Evolutionary conservation across 2,329 filamentous ascomycete species (phyloP).

Genomic region (Colletotrichum chlorophyti): DNA sequence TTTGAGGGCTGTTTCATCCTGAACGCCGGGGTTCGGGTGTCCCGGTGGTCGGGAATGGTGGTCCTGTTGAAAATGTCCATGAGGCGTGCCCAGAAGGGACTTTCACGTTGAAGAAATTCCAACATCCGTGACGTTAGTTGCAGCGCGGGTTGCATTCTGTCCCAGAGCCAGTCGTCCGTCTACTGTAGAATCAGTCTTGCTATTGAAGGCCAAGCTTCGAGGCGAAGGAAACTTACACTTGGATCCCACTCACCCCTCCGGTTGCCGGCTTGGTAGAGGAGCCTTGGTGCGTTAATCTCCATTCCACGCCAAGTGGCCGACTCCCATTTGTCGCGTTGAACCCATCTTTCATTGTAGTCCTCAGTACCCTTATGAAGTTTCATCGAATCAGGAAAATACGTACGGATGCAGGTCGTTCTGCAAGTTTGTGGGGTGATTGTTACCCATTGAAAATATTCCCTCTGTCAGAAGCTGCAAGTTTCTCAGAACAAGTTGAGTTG

Average conservation of each 20-base stretch:
- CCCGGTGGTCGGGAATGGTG: slow-evolving; percentile 17
- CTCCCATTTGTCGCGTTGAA: slow-evolving; percentile 17
- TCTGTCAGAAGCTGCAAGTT: slow-evolving; percentile 32
- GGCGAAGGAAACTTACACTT: slow-evolving; percentile 16
- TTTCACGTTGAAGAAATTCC: slow-evolving; percentile 2
- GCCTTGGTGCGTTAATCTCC: neutral
- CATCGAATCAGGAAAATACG: neutral
- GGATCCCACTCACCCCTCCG: slow-evolving; percentile 34
- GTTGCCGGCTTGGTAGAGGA: slow-evolving; percentile 33
- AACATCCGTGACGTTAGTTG: slow-evolving; percentile 35
- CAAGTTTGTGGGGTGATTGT: slow-evolving; percentile 19
- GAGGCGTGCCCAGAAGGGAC: slow-evolving; percentile 32
- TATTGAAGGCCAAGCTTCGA: neutral
- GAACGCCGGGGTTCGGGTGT: slow-evolving; percentile 22
- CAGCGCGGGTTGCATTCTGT: slow-evolving; percentile 37
- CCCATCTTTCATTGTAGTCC: slow-evolving; percentile 7
- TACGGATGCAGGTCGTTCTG: slow-evolving; percentile 34
- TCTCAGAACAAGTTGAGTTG: neutral
- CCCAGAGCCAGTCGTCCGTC: slow-evolving; percentile 37
- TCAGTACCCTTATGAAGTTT: neutral
- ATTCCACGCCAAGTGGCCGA: neutral
- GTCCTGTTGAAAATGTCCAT: slow-evolving; percentile 35
- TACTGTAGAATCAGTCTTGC: slow-evolving; percentile 19
- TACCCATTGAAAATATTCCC: slow-evolving; percentile 32
- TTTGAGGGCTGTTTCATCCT: neutral